Percentiles rank a stretch among this genome's conserved stretches.
phyloP scores from a whole-genome alignment of 2,329 filamentous ascomycete genomes.

The Aureobasidium sp. region DNA sequence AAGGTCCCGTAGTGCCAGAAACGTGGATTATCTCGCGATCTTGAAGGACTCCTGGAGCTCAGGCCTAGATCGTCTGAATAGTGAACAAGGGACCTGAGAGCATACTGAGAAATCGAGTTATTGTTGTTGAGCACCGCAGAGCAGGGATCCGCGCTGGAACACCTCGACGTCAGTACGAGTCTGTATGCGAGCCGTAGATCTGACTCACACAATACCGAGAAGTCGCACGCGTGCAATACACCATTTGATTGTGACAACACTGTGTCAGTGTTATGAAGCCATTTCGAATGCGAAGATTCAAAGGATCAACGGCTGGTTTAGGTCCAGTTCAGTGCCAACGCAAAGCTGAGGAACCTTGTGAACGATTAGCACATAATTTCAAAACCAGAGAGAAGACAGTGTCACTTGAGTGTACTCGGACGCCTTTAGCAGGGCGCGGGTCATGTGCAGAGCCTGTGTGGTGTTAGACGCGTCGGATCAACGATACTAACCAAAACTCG shows the following conservation, averaged over 20 bases:
- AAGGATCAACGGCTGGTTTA: slow-evolving; percentile 25
- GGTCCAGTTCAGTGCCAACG: slow-evolving; percentile 36
- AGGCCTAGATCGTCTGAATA: neutral
- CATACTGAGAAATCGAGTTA: neutral
- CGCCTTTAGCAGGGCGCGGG: slow-evolving; percentile 17
- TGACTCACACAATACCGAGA: neutral
- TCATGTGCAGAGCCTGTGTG: slow-evolving; percentile 31
- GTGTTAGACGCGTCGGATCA: slow-evolving; percentile 23
- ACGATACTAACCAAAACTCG: slow-evolving; percentile 26
- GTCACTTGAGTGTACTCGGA: slow-evolving; percentile 26
- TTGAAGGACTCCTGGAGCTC: neutral
- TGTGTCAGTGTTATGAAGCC: neutral
- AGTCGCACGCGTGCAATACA: neutral
- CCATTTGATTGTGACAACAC: neutral
- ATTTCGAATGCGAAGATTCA: neutral
- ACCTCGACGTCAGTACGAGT: too few relatives aligned
- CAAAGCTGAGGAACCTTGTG: slow-evolving; percentile 39
- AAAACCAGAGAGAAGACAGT: too few relatives aligned
- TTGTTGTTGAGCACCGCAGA: neutral
- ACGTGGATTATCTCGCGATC: neutral
- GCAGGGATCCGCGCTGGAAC: too few relatives aligned
- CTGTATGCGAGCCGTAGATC: neutral
- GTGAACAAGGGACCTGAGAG: neutral
- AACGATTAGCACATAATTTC: neutral
- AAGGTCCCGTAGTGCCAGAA: too few relatives aligned